Conservation (phyloP, 768 basidiomycete species). For the Solioccasus polychromus region DNA sequence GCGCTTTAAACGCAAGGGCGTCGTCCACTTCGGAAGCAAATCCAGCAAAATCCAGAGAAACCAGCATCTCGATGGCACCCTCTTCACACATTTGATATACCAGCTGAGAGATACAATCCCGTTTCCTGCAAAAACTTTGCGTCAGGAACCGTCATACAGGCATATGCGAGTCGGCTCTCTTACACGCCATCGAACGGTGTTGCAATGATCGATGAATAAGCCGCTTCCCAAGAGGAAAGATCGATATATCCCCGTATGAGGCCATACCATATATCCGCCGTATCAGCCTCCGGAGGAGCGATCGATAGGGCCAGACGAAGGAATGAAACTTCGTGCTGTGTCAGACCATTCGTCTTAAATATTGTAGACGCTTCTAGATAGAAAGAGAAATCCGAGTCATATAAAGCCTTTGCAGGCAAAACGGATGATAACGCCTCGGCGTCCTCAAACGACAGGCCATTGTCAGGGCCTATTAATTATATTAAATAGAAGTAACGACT, state of each 20-base stretch:
- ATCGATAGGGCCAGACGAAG: constrained; percentile 78
- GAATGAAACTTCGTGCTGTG: constrained; percentile 68
- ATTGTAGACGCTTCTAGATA: constrained; percentile 75
- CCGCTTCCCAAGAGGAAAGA: constrained; percentile 77
- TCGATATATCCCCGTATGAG: constrained; percentile 75
- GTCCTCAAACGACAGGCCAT: constrained; percentile 56
- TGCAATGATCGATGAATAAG: constrained; percentile 75
- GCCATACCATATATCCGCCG: constrained; percentile 72
- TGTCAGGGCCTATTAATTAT: constrained; percentile 42
- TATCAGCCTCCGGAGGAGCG: constrained; percentile 50
- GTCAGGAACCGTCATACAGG: constrained; percentile 6
- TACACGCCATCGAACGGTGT: constrained; percentile 78
- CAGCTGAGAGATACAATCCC: constrained; percentile 77
- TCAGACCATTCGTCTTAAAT: constrained; percentile 58
- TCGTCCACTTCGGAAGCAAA: constrained; percentile 85
- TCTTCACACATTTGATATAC: constrained; percentile 93
- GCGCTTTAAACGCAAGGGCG: constrained; percentile 85
- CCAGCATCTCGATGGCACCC: constrained; percentile 72
- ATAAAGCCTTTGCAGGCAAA: constrained; percentile 54
- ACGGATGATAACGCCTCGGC: constrained; percentile 57
- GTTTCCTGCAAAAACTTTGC: constrained; percentile 51
- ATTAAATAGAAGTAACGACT: background rate
- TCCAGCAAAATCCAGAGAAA: constrained; percentile 81
- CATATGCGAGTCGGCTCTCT: constrained; percentile 34
- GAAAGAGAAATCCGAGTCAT: constrained; percentile 66